These are phyloP conservation scores for Leucocoprinus birnbaumii DNA, from an alignment of 768 basidiomycete genomes.

Conservation along the genomic window DNA sequence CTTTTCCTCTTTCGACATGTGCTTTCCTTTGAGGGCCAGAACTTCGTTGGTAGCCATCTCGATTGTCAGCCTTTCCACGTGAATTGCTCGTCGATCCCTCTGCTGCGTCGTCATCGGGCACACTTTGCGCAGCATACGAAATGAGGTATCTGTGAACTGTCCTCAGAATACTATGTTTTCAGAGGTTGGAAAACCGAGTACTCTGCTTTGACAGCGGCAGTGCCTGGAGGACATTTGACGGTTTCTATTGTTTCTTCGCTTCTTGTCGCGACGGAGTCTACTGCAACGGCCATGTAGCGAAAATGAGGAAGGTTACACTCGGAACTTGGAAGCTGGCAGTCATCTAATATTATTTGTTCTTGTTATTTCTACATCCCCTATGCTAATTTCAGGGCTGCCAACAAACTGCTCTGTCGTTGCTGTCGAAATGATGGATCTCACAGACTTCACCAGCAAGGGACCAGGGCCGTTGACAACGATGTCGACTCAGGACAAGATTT, in stretches of 20 bases:
- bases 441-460: too few species aligned
- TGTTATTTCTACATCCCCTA: too few species aligned
- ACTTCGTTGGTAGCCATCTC: constrained; percentile 15
- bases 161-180: not conserved
- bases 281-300: not conserved
- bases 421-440: too few species aligned
- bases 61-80: constrained; percentile 20
- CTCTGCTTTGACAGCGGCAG: constrained; percentile 38
- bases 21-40: constrained; percentile 27
- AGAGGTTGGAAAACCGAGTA: constrained; percentile 16
- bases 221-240: constrained; percentile 23
- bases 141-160: constrained; percentile 28
- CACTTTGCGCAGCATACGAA: constrained; percentile 19
- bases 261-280: not conserved
- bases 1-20: constrained; percentile 59
- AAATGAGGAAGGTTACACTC: not conserved
- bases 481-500: too few species aligned
- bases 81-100: constrained; percentile 50
- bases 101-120: constrained; percentile 47
- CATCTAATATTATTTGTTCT: too few species aligned
- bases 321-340: too few species aligned
- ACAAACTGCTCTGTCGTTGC: too few species aligned
- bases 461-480: too few species aligned
- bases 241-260: not conserved
- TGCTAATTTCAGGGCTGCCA: too few species aligned